Evolutionary conservation across 768 basidiomycete species (phyloP).

Genomic region (Sutorius australiensis): DNA sequence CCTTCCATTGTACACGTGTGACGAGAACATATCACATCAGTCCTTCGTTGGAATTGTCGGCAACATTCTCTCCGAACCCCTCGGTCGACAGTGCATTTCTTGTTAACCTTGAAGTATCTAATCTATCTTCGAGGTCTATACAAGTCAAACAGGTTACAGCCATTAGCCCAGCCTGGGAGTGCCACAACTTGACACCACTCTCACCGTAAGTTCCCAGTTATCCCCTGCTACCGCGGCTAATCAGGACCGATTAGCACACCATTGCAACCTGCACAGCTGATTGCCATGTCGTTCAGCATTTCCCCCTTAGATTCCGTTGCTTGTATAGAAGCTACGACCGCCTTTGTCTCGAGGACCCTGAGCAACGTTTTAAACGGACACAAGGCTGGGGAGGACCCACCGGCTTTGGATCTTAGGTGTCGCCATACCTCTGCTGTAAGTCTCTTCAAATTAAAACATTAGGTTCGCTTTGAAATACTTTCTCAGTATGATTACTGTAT

Average conservation of each 20-base stretch:
- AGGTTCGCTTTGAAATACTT: neutral
- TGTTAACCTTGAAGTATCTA: conserved; percentile 55
- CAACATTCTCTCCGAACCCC: conserved; percentile 48
- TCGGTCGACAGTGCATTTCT: conserved; percentile 48
- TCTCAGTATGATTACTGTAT: conserved; percentile 12
- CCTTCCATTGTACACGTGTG: conserved; percentile 59
- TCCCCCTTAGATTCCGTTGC: conserved; percentile 35
- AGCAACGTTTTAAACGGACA: conserved; percentile 48
- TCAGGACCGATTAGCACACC: conserved; percentile 33
- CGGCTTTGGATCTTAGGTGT: conserved; percentile 51
- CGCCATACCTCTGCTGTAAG: conserved; percentile 46
- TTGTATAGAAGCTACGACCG: conserved; percentile 40
- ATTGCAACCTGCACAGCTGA: conserved; percentile 48
- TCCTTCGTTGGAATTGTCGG: conserved; percentile 53
- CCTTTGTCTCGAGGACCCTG: conserved; percentile 53
- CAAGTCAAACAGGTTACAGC: conserved; percentile 55
- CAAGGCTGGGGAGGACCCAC: conserved; percentile 43
- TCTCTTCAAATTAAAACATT: neutral
- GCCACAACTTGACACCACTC: conserved; percentile 36
- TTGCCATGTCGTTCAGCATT: conserved; percentile 42
- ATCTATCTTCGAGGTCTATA: conserved; percentile 41
- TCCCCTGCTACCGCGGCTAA: conserved; percentile 3
- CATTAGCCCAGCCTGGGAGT: conserved; percentile 69
- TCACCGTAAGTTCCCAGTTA: conserved; percentile 39
- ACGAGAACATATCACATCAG: conserved; percentile 56